phyloP scores from a whole-genome alignment of 2,329 filamentous ascomycete species.

The Cladosporium velox region DNA sequence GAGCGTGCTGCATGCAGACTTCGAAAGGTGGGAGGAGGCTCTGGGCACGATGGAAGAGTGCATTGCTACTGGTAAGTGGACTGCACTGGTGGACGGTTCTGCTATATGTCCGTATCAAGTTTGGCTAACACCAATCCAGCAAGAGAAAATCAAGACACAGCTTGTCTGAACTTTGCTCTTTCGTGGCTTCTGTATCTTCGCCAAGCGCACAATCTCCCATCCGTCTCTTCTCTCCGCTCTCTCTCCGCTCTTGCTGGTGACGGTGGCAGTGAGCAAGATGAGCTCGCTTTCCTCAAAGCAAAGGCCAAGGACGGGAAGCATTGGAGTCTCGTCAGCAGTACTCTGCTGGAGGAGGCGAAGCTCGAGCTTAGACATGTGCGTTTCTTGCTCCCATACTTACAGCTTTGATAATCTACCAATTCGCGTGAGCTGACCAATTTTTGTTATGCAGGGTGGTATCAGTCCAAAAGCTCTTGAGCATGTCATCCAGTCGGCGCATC shows the following conservation, averaged over 20 bases:
- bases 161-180: constrained; percentile 89
- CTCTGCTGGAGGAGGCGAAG: constrained; percentile 82
- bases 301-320: constrained; percentile 85
- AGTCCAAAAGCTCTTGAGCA: constrained; percentile 67
- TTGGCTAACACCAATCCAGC: constrained; percentile 48
- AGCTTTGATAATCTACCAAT: not conserved
- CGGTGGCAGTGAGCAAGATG: constrained; percentile 65
- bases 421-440: not conserved
- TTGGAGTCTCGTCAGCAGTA: constrained; percentile 81
- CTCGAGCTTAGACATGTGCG: constrained; percentile 48
- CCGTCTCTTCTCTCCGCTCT: constrained; percentile 26
- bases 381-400: not conserved
- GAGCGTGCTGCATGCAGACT: constrained; percentile 90
- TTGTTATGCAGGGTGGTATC: constrained; percentile 18
- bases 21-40: constrained; percentile 86
- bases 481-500: constrained; percentile 77
- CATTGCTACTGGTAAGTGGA: constrained; percentile 66
- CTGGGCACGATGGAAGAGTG: constrained; percentile 94
- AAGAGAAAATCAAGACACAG: constrained; percentile 87
- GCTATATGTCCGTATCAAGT: not conserved
- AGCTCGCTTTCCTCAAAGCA: constrained; percentile 76
- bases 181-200: constrained; percentile 96
- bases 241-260: constrained; percentile 32
- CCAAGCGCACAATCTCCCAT: constrained; percentile 70
- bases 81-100: not conserved